Conservation (phyloP, 768 basidiomycete genomes). For the Mycena filopes region DNA sequence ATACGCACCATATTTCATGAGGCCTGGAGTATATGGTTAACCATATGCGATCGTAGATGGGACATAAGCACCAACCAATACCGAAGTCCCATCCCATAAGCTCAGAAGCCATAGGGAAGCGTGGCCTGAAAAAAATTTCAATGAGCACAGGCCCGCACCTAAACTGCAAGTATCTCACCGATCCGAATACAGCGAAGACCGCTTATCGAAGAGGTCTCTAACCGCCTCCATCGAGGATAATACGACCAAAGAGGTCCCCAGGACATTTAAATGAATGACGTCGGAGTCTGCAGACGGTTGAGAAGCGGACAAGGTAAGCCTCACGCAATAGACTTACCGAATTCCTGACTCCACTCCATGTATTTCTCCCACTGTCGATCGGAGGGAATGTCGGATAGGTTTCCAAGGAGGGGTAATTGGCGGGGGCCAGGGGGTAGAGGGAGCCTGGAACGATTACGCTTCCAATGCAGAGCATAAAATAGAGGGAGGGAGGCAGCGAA, state of each 20-base stretch:
- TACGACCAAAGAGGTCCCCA: slow-evolving; percentile 15
- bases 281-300: slow-evolving; percentile 12
- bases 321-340: not conserved
- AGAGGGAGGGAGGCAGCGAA: too few species aligned
- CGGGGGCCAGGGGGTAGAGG: slow-evolving; percentile 13
- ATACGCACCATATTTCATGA: slow-evolving; percentile 44
- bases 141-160: slow-evolving; percentile 37
- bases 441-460: not conserved
- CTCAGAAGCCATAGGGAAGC: too few species aligned
- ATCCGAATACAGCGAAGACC: slow-evolving; percentile 19
- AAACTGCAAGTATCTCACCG: not conserved
- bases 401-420: slow-evolving; percentile 2
- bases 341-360: slow-evolving; percentile 20
- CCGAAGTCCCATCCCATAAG: slow-evolving; percentile 42
- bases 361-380: slow-evolving; percentile 10
- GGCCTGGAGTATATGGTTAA: not conserved
- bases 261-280: slow-evolving; percentile 16
- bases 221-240: slow-evolving; percentile 16
- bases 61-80: slow-evolving; percentile 27
- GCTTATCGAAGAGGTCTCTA: slow-evolving; percentile 11
- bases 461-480: too few species aligned
- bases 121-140: too few species aligned
- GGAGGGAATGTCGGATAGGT: not conserved
- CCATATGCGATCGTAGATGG: not conserved
- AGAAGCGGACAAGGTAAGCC: not conserved